phyloP scores from a whole-genome alignment of 148 eudicot species.

The Polygonum maritimum region DNA sequence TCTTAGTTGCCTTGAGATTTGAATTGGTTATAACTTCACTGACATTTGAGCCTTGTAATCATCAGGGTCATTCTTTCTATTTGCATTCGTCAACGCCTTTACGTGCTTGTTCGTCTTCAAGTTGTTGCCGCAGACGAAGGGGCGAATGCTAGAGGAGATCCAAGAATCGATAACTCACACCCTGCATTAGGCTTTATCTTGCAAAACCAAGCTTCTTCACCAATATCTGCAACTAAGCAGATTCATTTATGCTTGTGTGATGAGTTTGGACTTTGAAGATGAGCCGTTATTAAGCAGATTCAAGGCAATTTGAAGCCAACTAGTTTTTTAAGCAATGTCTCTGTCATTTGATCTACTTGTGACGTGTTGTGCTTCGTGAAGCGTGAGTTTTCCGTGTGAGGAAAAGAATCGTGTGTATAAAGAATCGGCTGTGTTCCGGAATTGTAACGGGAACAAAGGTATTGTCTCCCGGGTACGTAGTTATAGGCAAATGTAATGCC shows the following conservation, averaged over 20 bases:
- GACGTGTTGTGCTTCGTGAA: no score
- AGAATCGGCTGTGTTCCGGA: no score
- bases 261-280: neutral
- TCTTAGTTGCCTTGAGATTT: neutral
- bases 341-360: no score
- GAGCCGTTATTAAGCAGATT: neutral
- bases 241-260: neutral
- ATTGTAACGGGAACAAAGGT: no score
- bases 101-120: slow-evolving; percentile 9
- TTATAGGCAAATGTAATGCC: no score
- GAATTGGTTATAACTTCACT: neutral
- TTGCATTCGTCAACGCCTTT: slow-evolving; percentile 10
- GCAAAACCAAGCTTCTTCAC: neutral
- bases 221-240: neutral
- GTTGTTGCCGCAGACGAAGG: slow-evolving; percentile 21
- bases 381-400: neutral
- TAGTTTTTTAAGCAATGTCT: no score
- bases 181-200: neutral
- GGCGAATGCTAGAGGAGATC: slow-evolving; percentile 15
- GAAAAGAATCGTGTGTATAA: no score
- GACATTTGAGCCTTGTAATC: neutral
- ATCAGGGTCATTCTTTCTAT: slow-evolving; percentile 19
- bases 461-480: no score
- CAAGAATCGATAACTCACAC: slow-evolving; percentile 10
- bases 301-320: no score